phyloP scores from a whole-genome alignment of 768 basidiomycete genomes.

The Lepiota brunneoincarnata region DNA sequence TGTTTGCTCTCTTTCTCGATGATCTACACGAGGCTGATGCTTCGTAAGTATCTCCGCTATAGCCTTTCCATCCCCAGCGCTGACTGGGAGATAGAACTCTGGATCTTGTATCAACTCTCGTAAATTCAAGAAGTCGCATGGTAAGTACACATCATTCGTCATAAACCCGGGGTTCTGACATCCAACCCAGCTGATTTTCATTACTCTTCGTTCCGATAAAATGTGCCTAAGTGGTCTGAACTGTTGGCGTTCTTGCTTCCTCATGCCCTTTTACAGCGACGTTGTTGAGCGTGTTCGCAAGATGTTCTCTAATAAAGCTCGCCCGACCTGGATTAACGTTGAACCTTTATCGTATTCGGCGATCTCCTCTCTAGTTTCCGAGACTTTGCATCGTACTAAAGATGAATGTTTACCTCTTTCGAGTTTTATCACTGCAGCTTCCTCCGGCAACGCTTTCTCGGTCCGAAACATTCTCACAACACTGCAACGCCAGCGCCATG shows the following conservation, averaged over 20 bases:
- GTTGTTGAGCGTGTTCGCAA: conserved; percentile 48
- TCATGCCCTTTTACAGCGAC: conserved; percentile 24
- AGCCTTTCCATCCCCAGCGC: not conserved
- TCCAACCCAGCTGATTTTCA: conserved; percentile 53
- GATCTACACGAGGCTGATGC: conserved; percentile 76
- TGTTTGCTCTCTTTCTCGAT: conserved; percentile 71
- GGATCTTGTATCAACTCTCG: conserved; percentile 61
- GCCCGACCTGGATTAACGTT: conserved; percentile 65
- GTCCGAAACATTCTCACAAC: conserved; percentile 62
- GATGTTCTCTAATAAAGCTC: conserved; percentile 57
- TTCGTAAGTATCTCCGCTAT: conserved; percentile 37
- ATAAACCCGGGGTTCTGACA: not conserved
- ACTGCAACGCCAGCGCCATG: conserved; percentile 61
- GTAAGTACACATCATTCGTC: conserved; percentile 30
- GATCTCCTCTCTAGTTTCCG: conserved; percentile 57
- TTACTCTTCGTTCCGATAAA: conserved; percentile 57
- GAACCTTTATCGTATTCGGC: conserved; percentile 59
- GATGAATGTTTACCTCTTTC: conserved; percentile 56
- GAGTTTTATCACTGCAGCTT: conserved; percentile 51
- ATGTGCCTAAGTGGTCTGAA: conserved; percentile 28
- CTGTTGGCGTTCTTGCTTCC: not conserved
- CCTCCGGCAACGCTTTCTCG: conserved; percentile 70
- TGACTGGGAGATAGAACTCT: conserved; percentile 44
- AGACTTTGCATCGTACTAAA: conserved; percentile 56
- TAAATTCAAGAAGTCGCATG: conserved; percentile 66